Conservation (phyloP, 179 eudicot genomes). For the Dionaea muscipula region DNA sequence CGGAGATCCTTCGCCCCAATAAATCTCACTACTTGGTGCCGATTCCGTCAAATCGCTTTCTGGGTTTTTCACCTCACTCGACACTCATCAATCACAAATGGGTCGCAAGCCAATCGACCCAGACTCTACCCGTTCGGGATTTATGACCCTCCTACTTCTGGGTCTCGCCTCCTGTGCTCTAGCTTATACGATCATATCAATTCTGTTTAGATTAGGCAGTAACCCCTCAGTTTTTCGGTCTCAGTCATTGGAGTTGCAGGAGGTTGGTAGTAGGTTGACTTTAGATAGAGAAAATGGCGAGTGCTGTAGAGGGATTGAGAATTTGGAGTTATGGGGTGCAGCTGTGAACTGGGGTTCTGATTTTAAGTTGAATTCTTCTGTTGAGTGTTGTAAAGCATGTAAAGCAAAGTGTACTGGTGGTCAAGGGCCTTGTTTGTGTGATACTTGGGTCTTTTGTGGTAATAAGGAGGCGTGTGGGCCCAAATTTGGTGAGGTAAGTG, state of each 20-base stretch:
- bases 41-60: conserved; percentile 3
- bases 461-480: conserved; percentile 53
- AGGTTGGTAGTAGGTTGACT: conserved; percentile 4
- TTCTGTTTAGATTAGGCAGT: conserved; percentile 16
- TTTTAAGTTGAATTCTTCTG: conserved; percentile 56
- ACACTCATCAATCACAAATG: conserved; percentile 21
- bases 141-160: conserved; percentile 17
- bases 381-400: conserved; percentile 75
- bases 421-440: conserved; percentile 87
- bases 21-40: background rate
- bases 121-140: conserved; percentile 15
- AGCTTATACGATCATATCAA: conserved; percentile 21
- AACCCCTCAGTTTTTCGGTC: background rate
- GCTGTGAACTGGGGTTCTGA: conserved; percentile 94
- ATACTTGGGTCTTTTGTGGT: conserved; percentile 93
- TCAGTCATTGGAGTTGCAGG: conserved; percentile 1
- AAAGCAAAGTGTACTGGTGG: conserved; percentile 67
- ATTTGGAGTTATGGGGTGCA: conserved; percentile 86
- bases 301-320: conserved; percentile 63
- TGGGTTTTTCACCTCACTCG: conserved; percentile 17
- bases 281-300: conserved; percentile 10
- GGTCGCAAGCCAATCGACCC: conserved; percentile 32
- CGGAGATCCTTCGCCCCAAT: too few relatives aligned
- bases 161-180: conserved; percentile 22
- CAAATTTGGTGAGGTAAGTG: conserved; percentile 77